phyloP scores from a whole-genome alignment of 106 monocot genomes.

The Platanthera zijinensis region DNA sequence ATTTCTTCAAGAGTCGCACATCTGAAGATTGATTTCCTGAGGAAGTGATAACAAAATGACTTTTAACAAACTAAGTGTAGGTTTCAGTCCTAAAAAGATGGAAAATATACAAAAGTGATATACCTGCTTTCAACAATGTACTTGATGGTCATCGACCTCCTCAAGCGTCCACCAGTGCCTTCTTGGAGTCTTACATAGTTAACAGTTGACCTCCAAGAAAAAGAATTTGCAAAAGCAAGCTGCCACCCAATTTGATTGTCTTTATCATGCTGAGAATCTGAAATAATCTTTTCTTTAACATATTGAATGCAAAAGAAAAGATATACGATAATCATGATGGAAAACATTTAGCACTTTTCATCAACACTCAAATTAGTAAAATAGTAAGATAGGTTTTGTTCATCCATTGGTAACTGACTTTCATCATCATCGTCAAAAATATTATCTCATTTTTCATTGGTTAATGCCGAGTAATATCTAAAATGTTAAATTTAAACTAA shows the following conservation, averaged over 20 bases:
- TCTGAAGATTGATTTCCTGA: conserved; percentile 38
- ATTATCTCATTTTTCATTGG: too few species aligned
- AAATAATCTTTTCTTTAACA: conserved; percentile 1
- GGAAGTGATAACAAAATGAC: conserved; percentile 9
- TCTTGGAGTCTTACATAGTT: background rate
- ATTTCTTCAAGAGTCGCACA: conserved; percentile 92
- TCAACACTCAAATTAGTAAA: too few species aligned
- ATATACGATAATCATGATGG: background rate
- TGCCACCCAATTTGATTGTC: background rate
- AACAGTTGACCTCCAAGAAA: conserved; percentile 5
- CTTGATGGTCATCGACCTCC: background rate
- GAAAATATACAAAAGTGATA: background rate
- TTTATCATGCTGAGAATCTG: conserved; percentile 1
- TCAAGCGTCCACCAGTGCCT: background rate
- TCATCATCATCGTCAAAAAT: too few species aligned
- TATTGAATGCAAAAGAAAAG: background rate
- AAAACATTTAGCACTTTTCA: too few species aligned
- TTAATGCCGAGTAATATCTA: too few species aligned
- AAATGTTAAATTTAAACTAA: too few species aligned
- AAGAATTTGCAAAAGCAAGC: background rate
- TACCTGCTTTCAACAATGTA: conserved; percentile 6
- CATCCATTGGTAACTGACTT: too few species aligned
- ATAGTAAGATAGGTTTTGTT: too few species aligned
- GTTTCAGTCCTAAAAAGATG: background rate
- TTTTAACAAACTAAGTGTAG: background rate